Conservation (phyloP, 768 basidiomycete species). For the Termitomyces eurrhizus region DNA sequence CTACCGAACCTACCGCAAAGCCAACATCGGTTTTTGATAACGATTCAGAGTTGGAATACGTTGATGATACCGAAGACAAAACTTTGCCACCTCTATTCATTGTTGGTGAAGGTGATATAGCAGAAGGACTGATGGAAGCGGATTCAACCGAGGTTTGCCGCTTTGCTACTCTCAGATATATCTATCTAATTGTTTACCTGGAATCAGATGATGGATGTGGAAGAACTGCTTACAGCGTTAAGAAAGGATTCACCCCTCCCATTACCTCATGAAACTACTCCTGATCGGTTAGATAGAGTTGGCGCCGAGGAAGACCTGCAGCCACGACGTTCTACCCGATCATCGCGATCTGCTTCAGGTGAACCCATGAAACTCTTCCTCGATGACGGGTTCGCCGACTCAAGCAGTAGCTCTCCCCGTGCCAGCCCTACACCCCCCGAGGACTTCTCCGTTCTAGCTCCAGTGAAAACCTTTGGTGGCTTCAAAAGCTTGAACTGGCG, state of each 20-base stretch:
- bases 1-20: neutral
- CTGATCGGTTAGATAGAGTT: neutral
- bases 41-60: conserved; percentile 12
- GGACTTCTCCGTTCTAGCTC: conserved; percentile 2
- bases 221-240: conserved; percentile 4
- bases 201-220: conserved; percentile 15
- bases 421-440: conserved; percentile 11
- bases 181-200: neutral
- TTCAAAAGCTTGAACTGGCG: conserved; percentile 36
- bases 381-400: neutral
- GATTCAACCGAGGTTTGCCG: conserved; percentile 9
- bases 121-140: neutral
- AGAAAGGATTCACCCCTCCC: neutral
- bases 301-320: neutral
- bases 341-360: conserved; percentile 14
- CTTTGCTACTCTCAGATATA: neutral
- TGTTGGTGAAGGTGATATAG: too few species aligned
- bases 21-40: neutral
- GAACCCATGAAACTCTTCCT: conserved; percentile 6
- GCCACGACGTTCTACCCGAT: conserved; percentile 11
- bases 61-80: neutral
- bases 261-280: neutral
- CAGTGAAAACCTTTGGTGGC: conserved; percentile 23
- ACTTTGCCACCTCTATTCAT: too few species aligned
- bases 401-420: conserved; percentile 5